phyloP scores from a whole-genome alignment of 768 basidiomycete species.

The Glaciozyma martinii region DNA sequence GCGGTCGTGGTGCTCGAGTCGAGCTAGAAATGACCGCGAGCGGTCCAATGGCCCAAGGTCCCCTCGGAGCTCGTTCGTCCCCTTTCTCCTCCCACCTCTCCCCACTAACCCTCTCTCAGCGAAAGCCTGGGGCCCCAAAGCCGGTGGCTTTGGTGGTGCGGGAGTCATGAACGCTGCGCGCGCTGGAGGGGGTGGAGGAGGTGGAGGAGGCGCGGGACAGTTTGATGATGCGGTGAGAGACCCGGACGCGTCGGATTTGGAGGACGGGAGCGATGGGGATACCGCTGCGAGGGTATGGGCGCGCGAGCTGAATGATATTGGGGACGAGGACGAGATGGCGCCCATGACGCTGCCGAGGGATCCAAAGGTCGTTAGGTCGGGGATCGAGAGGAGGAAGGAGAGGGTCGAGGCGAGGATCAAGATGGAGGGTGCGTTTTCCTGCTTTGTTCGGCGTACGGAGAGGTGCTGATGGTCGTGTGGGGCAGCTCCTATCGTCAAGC shows the following conservation, averaged over 20 bases:
- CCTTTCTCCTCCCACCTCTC: neutral
- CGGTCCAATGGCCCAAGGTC: slow-evolving; percentile 33
- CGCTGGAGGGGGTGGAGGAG: slow-evolving; percentile 4
- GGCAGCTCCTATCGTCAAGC: slow-evolving; percentile 19
- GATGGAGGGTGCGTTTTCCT: slow-evolving; percentile 18
- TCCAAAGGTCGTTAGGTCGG: slow-evolving; percentile 24
- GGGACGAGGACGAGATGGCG: slow-evolving; percentile 30
- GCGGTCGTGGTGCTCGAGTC: slow-evolving; percentile 5
- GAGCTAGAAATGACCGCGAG: slow-evolving; percentile 29
- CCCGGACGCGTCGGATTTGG: slow-evolving; percentile 32
- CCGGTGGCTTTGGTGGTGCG: slow-evolving; percentile 6
- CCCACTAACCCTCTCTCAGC: neutral
- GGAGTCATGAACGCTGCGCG: slow-evolving; percentile 30
- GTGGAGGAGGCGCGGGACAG: slow-evolving; percentile 7
- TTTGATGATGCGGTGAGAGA: slow-evolving; percentile 27
- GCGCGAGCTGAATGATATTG: slow-evolving; percentile 33
- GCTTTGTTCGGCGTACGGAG: neutral
- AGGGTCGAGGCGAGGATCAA: slow-evolving; percentile 23
- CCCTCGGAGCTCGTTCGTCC: slow-evolving; percentile 22
- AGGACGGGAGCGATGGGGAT: slow-evolving; percentile 22
- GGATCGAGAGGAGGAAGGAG: slow-evolving; percentile 26
- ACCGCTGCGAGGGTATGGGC: slow-evolving; percentile 22
- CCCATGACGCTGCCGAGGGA: slow-evolving; percentile 32
- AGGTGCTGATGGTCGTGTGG: neutral
- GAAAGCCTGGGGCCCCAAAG: neutral